Conservation (phyloP, 148 eudicot genomes). For the Arctostaphylos glauca region DNA sequence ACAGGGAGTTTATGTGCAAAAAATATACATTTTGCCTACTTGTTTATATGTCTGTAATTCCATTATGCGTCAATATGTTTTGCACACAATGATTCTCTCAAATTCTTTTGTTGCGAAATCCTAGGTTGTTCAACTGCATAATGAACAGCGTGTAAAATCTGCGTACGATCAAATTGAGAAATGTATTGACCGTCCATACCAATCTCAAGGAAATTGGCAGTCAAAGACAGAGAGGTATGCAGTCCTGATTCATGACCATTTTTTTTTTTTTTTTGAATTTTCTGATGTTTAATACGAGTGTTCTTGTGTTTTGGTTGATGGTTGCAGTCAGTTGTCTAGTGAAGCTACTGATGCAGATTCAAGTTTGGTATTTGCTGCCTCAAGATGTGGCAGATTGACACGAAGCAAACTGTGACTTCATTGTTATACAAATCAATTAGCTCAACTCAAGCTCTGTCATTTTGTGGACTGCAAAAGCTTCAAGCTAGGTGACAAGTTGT, state of each 20-base stretch:
- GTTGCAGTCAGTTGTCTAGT: slow-evolving; percentile 8
- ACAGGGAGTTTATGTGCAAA: not conserved
- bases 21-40: not conserved
- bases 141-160: slow-evolving; percentile 18
- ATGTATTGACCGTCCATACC: slow-evolving; percentile 9
- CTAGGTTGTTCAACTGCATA: slow-evolving; percentile 23
- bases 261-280: not conserved
- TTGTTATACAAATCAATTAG: too few species aligned
- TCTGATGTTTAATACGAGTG: not conserved
- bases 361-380: slow-evolving; percentile 33
- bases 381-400: slow-evolving; percentile 37
- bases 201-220: slow-evolving; percentile 11
- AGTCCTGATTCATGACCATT: not conserved
- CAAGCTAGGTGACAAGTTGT: too few species aligned
- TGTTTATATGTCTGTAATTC: not conserved
- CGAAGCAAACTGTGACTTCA: too few species aligned
- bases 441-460: too few species aligned
- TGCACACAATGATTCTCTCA: not conserved
- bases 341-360: slow-evolving; percentile 28
- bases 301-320: not conserved
- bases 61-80: not conserved
- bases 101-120: not conserved
- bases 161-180: slow-evolving; percentile 30
- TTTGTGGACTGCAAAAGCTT: too few species aligned
- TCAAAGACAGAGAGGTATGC: slow-evolving; percentile 24